Conservation (phyloP, 2,329 filamentous ascomycete genomes). For the Fusarium compactum region DNA sequence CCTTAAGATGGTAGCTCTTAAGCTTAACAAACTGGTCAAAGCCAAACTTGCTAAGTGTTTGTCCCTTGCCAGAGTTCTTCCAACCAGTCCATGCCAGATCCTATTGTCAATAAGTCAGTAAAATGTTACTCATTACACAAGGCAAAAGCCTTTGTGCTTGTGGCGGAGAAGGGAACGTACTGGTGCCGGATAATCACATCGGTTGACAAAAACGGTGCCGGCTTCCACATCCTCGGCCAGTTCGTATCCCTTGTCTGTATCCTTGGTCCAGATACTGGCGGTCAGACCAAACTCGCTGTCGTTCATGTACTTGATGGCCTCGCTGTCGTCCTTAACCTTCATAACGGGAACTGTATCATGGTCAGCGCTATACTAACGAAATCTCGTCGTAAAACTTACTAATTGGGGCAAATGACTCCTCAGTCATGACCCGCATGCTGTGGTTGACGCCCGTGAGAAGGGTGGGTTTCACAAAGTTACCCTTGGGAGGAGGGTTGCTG, state of each 20-base stretch:
- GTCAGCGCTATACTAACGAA: conserved; percentile 13
- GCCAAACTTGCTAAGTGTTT: conserved; percentile 88
- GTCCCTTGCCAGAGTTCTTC: conserved; percentile 96
- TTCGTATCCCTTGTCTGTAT: conserved; percentile 78
- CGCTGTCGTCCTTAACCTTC: conserved; percentile 82
- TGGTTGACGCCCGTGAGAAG: conserved; percentile 84
- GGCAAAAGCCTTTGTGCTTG: conserved; percentile 19
- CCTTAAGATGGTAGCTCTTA: conserved; percentile 95
- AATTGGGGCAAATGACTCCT: conserved; percentile 85
- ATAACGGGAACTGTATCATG: conserved; percentile 72
- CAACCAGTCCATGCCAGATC: conserved; percentile 97
- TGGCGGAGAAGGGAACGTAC: conserved; percentile 64
- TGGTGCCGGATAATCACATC: conserved; percentile 90
- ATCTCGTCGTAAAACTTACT: conserved; percentile 16
- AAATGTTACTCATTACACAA: conserved; percentile 11
- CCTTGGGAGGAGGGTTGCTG: conserved; percentile 75
- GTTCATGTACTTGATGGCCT: conserved; percentile 90
- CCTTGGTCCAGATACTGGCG: conserved; percentile 97
- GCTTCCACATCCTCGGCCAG: conserved; percentile 87
- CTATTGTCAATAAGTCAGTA: conserved; percentile 57
- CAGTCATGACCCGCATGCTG: conserved; percentile 87
- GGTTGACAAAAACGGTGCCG: conserved; percentile 95
- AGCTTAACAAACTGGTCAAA: conserved; percentile 97
- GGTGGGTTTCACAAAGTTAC: conserved; percentile 90
- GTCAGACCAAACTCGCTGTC: conserved; percentile 94